phyloP scores from a whole-genome alignment of 768 basidiomycete genomes.

The Floccularia luteovirens region DNA sequence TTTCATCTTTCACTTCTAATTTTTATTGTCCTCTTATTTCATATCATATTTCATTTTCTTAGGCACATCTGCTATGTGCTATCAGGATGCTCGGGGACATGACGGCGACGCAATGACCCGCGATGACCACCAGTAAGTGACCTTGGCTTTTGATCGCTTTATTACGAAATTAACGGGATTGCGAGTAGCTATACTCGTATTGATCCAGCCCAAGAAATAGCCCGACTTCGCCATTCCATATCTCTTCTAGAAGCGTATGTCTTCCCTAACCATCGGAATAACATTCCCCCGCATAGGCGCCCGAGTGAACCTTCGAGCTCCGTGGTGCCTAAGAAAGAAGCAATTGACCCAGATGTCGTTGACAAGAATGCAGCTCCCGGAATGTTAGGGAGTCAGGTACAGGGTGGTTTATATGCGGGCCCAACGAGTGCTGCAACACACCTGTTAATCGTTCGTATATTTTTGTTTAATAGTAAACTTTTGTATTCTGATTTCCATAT shows the following conservation, averaged over 20 bases:
- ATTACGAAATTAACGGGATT: conserved; percentile 6
- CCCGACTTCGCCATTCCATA: conserved; percentile 61
- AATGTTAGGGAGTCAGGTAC: conserved; percentile 56
- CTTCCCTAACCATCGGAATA: conserved; percentile 34
- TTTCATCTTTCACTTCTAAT: conserved; percentile 12
- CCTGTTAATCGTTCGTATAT: conserved; percentile 45
- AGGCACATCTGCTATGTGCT: conserved; percentile 79
- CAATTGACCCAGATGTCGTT: conserved; percentile 34
- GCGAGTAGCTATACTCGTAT: conserved; percentile 36
- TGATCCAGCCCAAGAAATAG: conserved; percentile 61
- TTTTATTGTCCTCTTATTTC: too few species aligned
- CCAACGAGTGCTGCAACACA: conserved; percentile 71
- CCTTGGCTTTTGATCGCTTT: conserved; percentile 9
- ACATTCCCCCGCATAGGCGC: conserved; percentile 23
- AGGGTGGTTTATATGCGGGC: conserved; percentile 72
- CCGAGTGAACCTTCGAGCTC: conserved; percentile 24
- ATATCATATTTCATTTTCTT: too few species aligned
- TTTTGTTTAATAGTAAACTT: too few species aligned
- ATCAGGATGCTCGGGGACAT: conserved; percentile 65
- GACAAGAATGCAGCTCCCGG: conserved; percentile 51
- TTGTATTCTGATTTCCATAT: conserved; percentile 12
- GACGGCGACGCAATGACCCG: conserved; percentile 47
- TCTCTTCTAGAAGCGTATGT: conserved; percentile 58
- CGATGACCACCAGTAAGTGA: conserved; percentile 54
- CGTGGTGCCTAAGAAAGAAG: conserved; percentile 47